A percentile compares a stretch with the other conserved stretches of the same genome.
phyloP scores from a whole-genome alignment of 345 rosid genomes.

The Aegle marmelos region DNA sequence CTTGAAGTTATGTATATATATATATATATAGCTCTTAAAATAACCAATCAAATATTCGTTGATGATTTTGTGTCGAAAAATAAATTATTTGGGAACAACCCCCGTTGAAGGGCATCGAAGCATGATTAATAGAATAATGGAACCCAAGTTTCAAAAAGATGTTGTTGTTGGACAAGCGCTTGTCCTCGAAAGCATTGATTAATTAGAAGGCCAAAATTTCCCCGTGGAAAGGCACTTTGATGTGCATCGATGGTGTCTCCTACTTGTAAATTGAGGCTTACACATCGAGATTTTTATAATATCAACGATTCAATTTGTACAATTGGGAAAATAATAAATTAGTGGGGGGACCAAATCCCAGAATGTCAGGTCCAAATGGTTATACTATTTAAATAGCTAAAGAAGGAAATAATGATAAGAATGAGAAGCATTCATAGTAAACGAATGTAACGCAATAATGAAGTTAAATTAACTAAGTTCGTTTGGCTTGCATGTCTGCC shows the following conservation, averaged over 20 bases:
- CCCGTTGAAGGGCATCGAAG: background rate
- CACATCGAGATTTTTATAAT: background rate
- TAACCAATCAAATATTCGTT: background rate
- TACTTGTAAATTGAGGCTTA: background rate
- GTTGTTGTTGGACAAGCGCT: background rate
- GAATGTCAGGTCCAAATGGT: background rate
- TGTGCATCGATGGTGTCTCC: background rate
- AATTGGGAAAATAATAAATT: background rate
- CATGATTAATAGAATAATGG: background rate
- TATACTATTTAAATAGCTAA: background rate
- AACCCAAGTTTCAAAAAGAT: background rate
- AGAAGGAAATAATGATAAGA: background rate
- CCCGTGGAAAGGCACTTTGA: background rate
- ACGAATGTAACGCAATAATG: background rate
- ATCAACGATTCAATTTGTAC: background rate
- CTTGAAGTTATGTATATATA: too few relatives aligned
- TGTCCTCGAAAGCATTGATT: slow-evolving; percentile 18
- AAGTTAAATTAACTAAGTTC: background rate
- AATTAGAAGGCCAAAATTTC: slow-evolving; percentile 11
- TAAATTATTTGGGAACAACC: background rate
- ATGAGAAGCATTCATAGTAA: background rate
- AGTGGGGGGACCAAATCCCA: background rate
- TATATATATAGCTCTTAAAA: background rate
- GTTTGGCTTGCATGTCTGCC: slow-evolving; percentile 19
- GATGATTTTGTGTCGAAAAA: background rate